These are phyloP conservation scores for Calocera cornea DNA, from an alignment of 768 basidiomycete species.

Conservation along the genomic window DNA sequence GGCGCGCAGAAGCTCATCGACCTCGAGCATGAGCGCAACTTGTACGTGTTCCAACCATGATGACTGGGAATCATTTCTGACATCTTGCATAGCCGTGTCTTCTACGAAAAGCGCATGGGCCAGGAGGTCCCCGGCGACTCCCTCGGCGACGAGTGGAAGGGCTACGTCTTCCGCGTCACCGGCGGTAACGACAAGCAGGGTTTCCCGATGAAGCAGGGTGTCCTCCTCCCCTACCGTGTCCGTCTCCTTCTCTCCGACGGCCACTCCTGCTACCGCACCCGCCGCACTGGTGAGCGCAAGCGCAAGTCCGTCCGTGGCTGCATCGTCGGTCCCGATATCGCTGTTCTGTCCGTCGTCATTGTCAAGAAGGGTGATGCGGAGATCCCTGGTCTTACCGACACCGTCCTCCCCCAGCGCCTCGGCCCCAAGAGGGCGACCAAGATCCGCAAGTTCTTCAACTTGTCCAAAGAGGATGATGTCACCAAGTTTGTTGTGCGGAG, in stretches of 20 bases:
- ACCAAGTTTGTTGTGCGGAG: conserved; percentile 91
- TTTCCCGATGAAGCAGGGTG: conserved; percentile 99
- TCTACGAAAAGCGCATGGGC: conserved; percentile 93
- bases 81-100: conserved; percentile 53
- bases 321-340: conserved; percentile 94
- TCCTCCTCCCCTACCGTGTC: conserved; percentile 87
- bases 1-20: conserved; percentile 95
- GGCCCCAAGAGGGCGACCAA: conserved; percentile 96
- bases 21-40: conserved; percentile 80
- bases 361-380: conserved; percentile 92
- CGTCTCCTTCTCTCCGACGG: conserved; percentile 86
- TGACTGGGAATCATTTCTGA: no score
- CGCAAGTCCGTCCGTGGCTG: conserved; percentile 98
- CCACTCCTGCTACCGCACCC: conserved; percentile 93
- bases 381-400: conserved; percentile 84
- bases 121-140: conserved; percentile 88
- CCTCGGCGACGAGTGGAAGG: conserved; percentile 91
- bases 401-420: conserved; percentile 82
- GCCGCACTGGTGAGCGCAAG: conserved; percentile 90
- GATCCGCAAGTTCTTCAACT: conserved; percentile 95
- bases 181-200: conserved; percentile 98
- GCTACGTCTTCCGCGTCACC: conserved; percentile 91
- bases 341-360: conserved; percentile 83
- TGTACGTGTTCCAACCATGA: conserved; percentile 36
- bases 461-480: conserved; percentile 95